Evolutionary conservation across 805 yeast species (phyloP).

Genomic region (Saturnispora ahearnii): DNA sequence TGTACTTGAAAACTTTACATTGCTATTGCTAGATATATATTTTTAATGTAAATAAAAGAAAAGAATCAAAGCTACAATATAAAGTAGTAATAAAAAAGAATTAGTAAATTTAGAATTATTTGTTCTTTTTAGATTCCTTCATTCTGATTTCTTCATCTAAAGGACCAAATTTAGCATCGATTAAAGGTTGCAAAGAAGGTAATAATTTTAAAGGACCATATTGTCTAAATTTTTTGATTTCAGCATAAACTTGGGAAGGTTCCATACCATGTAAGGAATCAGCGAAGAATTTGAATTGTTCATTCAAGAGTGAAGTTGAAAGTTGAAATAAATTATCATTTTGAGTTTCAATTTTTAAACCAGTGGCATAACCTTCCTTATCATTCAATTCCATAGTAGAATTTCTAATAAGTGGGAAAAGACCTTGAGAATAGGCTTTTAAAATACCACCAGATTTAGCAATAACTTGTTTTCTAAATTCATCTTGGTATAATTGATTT

Average conservation of each 20-base stretch:
- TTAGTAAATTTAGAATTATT: neutral
- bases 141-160: slow-evolving; percentile 22
- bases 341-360: slow-evolving; percentile 25
- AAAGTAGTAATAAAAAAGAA: neutral
- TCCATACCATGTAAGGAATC: slow-evolving; percentile 25
- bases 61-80: neutral
- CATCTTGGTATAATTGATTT: slow-evolving; percentile 59
- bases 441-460: slow-evolving; percentile 66
- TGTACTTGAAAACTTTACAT: too few relatives aligned
- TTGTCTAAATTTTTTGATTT: slow-evolving; percentile 56
- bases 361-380: slow-evolving; percentile 69
- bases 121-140: neutral
- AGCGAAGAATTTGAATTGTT: slow-evolving; percentile 14
- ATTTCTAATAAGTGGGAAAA: slow-evolving; percentile 46
- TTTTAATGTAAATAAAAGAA: neutral
- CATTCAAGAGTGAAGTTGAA: slow-evolving; percentile 25
- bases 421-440: slow-evolving; percentile 66
- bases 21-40: too few relatives aligned
- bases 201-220: slow-evolving; percentile 51
- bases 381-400: slow-evolving; percentile 55
- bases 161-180: slow-evolving; percentile 30
- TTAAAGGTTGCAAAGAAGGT: slow-evolving; percentile 32
- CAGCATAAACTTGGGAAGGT: slow-evolving; percentile 29
- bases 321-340: slow-evolving; percentile 21
- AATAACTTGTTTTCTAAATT: slow-evolving; percentile 55